Base-by-base conservation (phyloP, 2,329 filamentous ascomycete species). In the Delphinella strobiligena region DNA sequence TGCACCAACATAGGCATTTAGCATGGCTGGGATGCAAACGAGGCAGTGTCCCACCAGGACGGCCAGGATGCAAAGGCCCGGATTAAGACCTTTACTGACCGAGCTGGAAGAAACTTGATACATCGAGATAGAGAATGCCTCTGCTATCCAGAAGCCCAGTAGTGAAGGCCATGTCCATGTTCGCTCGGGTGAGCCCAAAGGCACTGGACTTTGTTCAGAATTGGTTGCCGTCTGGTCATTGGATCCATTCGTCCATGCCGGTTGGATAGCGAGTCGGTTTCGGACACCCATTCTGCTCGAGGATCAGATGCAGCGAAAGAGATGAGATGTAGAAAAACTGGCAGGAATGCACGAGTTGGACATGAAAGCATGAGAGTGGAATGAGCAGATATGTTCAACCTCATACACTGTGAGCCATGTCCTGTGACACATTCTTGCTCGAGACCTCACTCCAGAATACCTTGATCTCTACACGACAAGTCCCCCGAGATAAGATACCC, bases 1-100 rank as follows among this genome's bases (percentile, higher is more conserved):
- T n/a, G 60, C 58, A 19, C 62, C 64, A 16, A 75, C 63, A 12
- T 71, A 67, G 19, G 75, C 71, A 46, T 56, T 53, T 10, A 71
- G 69, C 32, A 79, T 78, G 10, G 45, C 43, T 3, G 46, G 47
- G 16, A 47, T 15, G 37, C 45, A 49, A 4, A 50, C 47, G 18
- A 50, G 24, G 7, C 37, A 34, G 29, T 50, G 45, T 5, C 48
- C 47, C 31, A 49, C 33, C 19, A 49, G 34, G 36, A 47, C 45
- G 10, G 47, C 47, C 10, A 48, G 35, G 29, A 49, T 47, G n/a
- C 43, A 41, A 11, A 49, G 41, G 4, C 47, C 47, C 4, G 47
- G 47, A 24, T 49, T 49, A 3, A 49, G 37, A 3, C 47, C 47
- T 45, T 47, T 47, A 19, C 36, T 42, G 11, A 49, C 43, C 8